These are phyloP conservation scores for Nitzschia sp. DNA, from an alignment of 108 stramenopile species.

Conservation along the genomic window DNA sequence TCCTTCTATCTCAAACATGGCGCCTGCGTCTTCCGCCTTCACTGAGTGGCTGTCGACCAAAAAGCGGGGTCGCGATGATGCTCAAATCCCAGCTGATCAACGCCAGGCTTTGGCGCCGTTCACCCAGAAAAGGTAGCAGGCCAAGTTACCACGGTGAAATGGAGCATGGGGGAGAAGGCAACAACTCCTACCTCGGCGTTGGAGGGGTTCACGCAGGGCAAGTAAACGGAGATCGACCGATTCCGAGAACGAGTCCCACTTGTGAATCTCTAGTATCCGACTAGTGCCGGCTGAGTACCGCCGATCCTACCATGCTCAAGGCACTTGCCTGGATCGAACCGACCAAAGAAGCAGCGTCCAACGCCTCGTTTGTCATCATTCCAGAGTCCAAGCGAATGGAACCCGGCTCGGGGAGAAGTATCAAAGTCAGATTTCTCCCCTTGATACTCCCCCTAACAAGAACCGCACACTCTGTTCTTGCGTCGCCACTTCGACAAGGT, in stretches of 20 bases:
- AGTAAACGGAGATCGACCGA: constrained; percentile 87
- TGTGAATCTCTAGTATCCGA: constrained; percentile 71
- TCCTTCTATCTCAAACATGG: no score
- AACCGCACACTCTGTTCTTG: no score
- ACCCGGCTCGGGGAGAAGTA: constrained; percentile 75
- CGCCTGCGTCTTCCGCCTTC: no score
- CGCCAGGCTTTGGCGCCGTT: no score
- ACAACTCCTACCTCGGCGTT: constrained; percentile 70
- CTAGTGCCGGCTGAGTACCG: constrained; percentile 54
- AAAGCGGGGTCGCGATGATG: no score
- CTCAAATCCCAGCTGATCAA: no score
- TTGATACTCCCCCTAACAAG: no score
- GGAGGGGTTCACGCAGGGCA: constrained; percentile 90
- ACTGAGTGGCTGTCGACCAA: no score
- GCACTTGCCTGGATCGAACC: constrained; percentile 80
- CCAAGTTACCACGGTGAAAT: no score
- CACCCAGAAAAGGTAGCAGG: no score
- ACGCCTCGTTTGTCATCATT: constrained; percentile 71
- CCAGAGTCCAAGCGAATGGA: constrained; percentile 86
- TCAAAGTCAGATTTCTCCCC: no score
- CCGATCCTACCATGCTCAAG: constrained; percentile 67
- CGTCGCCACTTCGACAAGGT: no score
- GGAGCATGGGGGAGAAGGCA: constrained; percentile 86
- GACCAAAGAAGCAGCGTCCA: constrained; percentile 43
- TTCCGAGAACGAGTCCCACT: constrained; percentile 81